Percentiles rank a stretch among this genome's conserved stretches.
Evolutionary conservation across 164 flowering plant genomes (phyloP).

Genomic region (Umbellularia californica): DNA sequence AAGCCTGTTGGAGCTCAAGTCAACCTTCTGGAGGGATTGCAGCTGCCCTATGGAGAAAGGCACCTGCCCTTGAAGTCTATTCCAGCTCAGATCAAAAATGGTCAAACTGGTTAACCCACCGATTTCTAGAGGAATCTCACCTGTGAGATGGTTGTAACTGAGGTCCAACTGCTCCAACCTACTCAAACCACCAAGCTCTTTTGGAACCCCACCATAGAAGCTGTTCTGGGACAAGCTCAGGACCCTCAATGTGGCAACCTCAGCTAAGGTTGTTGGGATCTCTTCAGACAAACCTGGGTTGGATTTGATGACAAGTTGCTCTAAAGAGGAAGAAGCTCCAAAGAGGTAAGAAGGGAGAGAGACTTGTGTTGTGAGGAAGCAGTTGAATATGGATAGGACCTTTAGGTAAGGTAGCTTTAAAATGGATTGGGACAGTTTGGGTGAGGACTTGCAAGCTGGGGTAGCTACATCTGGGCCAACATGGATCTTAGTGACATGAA

Average conservation of each 20-base stretch:
- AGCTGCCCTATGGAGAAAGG: conserved; percentile 40
- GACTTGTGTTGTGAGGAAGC: conserved; percentile 31
- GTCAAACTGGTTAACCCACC: conserved; percentile 35
- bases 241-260: conserved; percentile 21
- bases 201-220: conserved; percentile 38
- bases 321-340: conserved; percentile 30
- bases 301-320: conserved; percentile 35
- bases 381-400: conserved; percentile 44
- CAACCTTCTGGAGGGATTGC: conserved; percentile 37
- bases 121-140: conserved; percentile 39
- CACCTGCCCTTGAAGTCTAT: conserved; percentile 28
- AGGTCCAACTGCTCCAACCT: conserved; percentile 45
- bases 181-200: conserved; percentile 25
- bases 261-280: conserved; percentile 33
- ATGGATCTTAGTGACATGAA: conserved; percentile 51
- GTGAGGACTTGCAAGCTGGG: conserved; percentile 43
- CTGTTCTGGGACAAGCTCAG: conserved; percentile 44
- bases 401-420: conserved; percentile 35
- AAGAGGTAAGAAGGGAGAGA: conserved; percentile 31
- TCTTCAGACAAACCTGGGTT: conserved; percentile 41
- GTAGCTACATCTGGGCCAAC: conserved; percentile 35
- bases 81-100: conserved; percentile 46
- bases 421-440: conserved; percentile 33
- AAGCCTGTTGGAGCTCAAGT: conserved; percentile 38
- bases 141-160: conserved; percentile 42